phyloP scores from a whole-genome alignment of 352 stramenopile species.

The Elongisporangium undulatum region DNA sequence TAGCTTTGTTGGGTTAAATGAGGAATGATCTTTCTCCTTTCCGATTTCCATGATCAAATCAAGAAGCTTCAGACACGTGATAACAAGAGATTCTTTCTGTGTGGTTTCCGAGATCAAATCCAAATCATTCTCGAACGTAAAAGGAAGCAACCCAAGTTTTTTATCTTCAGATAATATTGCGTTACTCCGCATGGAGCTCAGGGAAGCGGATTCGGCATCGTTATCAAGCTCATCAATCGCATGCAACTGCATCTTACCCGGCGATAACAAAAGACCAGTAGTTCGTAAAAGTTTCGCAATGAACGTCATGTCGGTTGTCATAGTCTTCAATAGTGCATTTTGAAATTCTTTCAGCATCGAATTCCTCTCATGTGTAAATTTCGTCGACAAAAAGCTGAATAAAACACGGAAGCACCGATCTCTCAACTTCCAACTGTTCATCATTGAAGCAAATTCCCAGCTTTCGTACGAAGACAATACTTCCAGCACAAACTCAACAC shows the following conservation, averaged over 20 bases:
- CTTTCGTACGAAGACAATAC: slow-evolving; percentile 55
- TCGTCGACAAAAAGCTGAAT: slow-evolving; percentile 37
- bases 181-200: neutral
- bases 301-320: slow-evolving; percentile 45
- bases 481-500: slow-evolving; percentile 54
- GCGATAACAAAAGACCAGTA: slow-evolving; percentile 24
- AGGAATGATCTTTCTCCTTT: slow-evolving; percentile 1
- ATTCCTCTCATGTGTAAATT: slow-evolving; percentile 27
- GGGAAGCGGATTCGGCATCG: neutral
- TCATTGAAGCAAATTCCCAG: slow-evolving; percentile 46
- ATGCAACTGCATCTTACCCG: slow-evolving; percentile 1
- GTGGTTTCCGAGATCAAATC: neutral
- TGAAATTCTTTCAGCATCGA: slow-evolving; percentile 45
- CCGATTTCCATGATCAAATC: slow-evolving; percentile 24
- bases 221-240: neutral
- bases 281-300: slow-evolving; percentile 58
- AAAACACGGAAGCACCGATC: slow-evolving; percentile 54
- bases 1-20: slow-evolving; percentile 7
- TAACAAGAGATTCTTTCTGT: slow-evolving; percentile 35
- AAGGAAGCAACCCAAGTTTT: neutral
- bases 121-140: neutral
- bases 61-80: slow-evolving; percentile 41
- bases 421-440: slow-evolving; percentile 35
- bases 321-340: slow-evolving; percentile 33
- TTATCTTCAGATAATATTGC: neutral